Evolutionary conservation across 129 eudicot species (phyloP), one percentile per base, ranked within the genome.

Genomic region (Flaveria ramosissima): DNA sequence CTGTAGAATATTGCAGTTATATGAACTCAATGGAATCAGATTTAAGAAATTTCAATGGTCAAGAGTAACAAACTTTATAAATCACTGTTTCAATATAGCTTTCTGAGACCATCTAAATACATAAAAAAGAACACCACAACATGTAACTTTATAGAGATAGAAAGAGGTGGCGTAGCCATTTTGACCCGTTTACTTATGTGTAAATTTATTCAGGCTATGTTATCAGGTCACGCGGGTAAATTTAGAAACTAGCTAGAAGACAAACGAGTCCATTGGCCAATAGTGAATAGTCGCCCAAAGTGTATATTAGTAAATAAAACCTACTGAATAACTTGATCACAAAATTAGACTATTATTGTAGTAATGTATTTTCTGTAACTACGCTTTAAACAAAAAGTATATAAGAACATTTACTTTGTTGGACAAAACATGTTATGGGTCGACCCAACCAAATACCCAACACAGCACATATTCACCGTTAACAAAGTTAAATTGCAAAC

Each of bases 1-100:
- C 11, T 26, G 46, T 27, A 42, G 9, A 26, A 75, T 36, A 30
- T 24, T 21, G 17, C 32, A 50, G 63, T 27, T 51, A 14, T 70
- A 70, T 70, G 14, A 69, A 36, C 46, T 57, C 32, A 64, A 30
- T 46, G 46, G 70, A 11, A 41, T 14, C 77, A 21, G 56, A 36
- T 21, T 59, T 21, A 43, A 74, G 15, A 74, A 21, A 15, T 55
- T 10, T 32, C 3, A 72, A 71, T n/a, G 47, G 65, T 53, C 45
- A 14, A 26, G 43, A 30, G 50, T 32, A 70, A 53, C 50, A 1
- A 16, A 17, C 65, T 71, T 60, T 24, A 9, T 10, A 24, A 51
- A 26, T 30, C 19, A 55, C 52, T n/a, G 8, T 71, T 72, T 70
- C 45, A 13, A 32, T 30, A 72, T 52, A 32, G 64, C 65, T 23